Percentiles rank a stretch among this genome's conserved stretches.
Conservation (phyloP, 2,329 filamentous ascomycete genomes). For the Arachnopeziza araneosa region DNA sequence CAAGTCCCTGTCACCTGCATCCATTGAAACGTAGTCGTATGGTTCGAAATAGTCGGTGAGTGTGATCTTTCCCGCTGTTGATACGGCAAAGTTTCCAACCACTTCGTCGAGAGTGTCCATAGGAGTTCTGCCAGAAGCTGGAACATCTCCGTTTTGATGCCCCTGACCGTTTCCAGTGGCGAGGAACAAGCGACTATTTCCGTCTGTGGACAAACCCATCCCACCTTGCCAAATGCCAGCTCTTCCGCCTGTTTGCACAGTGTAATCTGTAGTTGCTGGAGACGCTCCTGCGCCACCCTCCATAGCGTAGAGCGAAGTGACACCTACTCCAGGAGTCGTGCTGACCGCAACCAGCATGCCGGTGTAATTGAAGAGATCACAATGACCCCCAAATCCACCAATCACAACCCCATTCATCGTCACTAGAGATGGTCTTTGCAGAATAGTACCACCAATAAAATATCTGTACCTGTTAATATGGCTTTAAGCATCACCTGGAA, state of each 20-base stretch:
- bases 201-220: conserved; percentile 32
- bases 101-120: conserved; percentile 39
- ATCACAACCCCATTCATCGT: conserved; percentile 38
- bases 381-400: conserved; percentile 43
- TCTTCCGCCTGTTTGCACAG: conserved; percentile 34
- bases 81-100: conserved; percentile 39
- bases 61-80: conserved; percentile 38
- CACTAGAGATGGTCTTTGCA: conserved; percentile 39
- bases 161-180: conserved; percentile 30
- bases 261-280: conserved; percentile 27
- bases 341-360: conserved; percentile 31
- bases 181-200: conserved; percentile 27
- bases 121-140: conserved; percentile 30
- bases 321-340: conserved; percentile 28
- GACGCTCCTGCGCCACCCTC: conserved; percentile 37
- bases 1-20: conserved; percentile 46
- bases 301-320: conserved; percentile 36
- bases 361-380: conserved; percentile 42
- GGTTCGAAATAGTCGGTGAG: conserved; percentile 51
- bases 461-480: conserved; percentile 22
- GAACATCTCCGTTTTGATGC: conserved; percentile 32
- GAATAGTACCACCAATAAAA: conserved; percentile 40
- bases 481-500: conserved; percentile 3
- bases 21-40: conserved; percentile 44
- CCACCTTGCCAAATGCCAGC: conserved; percentile 35